Base-by-base conservation (phyloP, 176 grass and related monocot species). In the Tillandsia fasciculata region DNA sequence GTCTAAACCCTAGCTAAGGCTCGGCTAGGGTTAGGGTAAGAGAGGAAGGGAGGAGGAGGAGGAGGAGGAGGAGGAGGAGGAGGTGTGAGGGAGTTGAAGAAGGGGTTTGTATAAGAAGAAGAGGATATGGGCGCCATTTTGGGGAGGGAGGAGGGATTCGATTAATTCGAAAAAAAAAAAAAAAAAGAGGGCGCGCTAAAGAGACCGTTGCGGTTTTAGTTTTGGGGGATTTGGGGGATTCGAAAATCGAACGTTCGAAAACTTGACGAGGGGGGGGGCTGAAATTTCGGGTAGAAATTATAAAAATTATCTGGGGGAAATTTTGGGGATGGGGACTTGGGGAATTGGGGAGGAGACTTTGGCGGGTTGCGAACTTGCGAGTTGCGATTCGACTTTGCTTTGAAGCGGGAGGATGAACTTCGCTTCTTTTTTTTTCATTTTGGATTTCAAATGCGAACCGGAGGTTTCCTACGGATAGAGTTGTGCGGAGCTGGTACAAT, bases 121-220 rank as follows among this genome's bases (percentile, higher is more conserved):
- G 51, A 79, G 5, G 54, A 70, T 76, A 70, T 67, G 72, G 77
- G 77, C 85, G 83, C 79, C 51, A 48, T 47, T 54, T 80, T 84
- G 14, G 14, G 53, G n/a, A 1, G 53, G 53, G 8, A 17, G 53
- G 53, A 61, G 56, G 56, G 56, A 20, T 7, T 42, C 33, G 54
- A 22, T 59, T 14, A 59, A 17, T 59, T 59, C 54, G n/a, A 59
- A 59, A 59, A 59, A 7, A 59, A 59, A 59, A 23, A 61, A 15
- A 20, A 23, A 23, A 61, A 15, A 22, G 56, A 1, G 56, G 8
- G 54, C 54, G 56, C 56, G 56, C 33, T 42, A 61, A 9, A 61
- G 56, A 61, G 56, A 22, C 17, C n/a, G 56, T 23, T 56, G 33
- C 33, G 33, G 33, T 42, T 42, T 42, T 42, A 7, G 5, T 7